Conservation (phyloP, 345 rosid species). For the Theobroma cacao region DNA sequence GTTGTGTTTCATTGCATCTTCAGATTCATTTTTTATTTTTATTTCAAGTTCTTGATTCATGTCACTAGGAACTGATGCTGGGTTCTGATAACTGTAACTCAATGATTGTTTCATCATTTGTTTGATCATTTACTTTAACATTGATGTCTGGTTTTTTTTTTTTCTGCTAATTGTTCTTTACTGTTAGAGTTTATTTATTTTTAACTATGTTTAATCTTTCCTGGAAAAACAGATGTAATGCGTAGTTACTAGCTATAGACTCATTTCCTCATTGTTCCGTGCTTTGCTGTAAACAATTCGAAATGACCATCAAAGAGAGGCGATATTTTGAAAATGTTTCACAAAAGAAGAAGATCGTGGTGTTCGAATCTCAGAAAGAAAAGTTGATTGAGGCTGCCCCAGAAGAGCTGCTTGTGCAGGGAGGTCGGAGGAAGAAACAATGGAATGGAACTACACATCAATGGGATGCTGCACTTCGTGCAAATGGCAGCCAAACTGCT, state of each 20-base stretch:
- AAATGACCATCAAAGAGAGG: slow-evolving; percentile 17
- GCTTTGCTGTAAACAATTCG: neutral
- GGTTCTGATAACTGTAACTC: neutral
- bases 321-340: slow-evolving; percentile 7
- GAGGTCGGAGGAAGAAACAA: neutral
- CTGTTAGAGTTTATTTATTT: neutral
- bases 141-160: neutral
- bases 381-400: neutral
- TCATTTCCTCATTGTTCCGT: neutral
- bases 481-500: neutral
- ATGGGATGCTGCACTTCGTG: neutral
- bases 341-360: neutral
- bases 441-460: slow-evolving; percentile 7
- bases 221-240: slow-evolving; percentile 4
- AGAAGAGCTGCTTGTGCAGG: neutral
- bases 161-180: neutral
- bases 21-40: neutral
- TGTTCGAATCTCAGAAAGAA: neutral
- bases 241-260: neutral
- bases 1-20: neutral
- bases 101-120: neutral
- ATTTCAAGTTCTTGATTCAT: neutral
- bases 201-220: neutral
- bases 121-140: neutral
- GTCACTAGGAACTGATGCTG: neutral